Conservation (phyloP, 371 early-diverging fungal genomes). For the Mucor ambiguus region DNA sequence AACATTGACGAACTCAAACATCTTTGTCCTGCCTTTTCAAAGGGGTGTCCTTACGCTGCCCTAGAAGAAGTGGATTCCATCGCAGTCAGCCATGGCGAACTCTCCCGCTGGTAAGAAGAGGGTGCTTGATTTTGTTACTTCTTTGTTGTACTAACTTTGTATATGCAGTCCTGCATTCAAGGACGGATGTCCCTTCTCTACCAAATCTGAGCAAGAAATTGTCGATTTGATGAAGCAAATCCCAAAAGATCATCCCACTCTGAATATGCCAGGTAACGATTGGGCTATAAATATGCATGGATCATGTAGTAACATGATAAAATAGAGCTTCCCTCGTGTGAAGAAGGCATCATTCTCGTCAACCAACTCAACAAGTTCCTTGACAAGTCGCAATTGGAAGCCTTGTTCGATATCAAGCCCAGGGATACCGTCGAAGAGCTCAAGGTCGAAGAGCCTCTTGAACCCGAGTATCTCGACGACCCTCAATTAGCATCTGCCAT, state of each 20-base stretch:
- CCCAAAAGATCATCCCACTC: constrained; percentile 45
- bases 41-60: constrained; percentile 53
- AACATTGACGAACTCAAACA: constrained; percentile 44
- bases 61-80: constrained; percentile 37
- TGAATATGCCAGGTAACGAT: constrained; percentile 36
- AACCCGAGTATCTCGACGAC: constrained; percentile 36
- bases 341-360: constrained; percentile 44
- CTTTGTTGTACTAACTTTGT: background rate
- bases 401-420: constrained; percentile 14
- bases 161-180: constrained; percentile 47
- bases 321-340: constrained; percentile 41
- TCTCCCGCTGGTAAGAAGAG: constrained; percentile 44
- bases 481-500: constrained; percentile 52
- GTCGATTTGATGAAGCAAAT: constrained; percentile 32
- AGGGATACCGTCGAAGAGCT: background rate
- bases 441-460: constrained; percentile 7
- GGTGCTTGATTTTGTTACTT: background rate
- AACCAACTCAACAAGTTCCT: constrained; percentile 41
- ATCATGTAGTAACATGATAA: background rate
- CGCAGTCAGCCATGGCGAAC: constrained; percentile 37
- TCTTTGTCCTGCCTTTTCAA: constrained; percentile 51
- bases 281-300: background rate
- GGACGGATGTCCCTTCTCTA: constrained; percentile 52
- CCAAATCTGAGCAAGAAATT: constrained; percentile 43
- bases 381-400: constrained; percentile 25